Percentiles rank a stretch among this genome's conserved stretches.
phyloP scores from a whole-genome alignment of 2,329 filamentous ascomycete species.

The Cadophora luteo-olivacea region DNA sequence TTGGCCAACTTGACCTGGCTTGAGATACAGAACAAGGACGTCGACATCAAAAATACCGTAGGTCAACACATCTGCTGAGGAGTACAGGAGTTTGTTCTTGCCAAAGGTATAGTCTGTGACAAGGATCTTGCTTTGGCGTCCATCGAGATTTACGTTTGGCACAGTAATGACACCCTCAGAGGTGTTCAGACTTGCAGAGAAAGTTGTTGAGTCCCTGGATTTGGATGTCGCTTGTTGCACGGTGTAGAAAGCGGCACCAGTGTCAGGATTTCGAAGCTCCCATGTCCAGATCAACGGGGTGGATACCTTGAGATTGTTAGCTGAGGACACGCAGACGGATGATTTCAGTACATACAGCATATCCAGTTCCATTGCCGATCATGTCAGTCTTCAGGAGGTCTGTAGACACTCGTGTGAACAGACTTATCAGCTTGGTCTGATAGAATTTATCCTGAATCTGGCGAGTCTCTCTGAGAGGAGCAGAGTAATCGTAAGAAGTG shows the following conservation, averaged over 20 bases:
- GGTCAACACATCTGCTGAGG: conserved; percentile 57
- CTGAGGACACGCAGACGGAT: not conserved
- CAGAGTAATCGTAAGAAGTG: conserved; percentile 52
- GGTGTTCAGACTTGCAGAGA: conserved; percentile 55
- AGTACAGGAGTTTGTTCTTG: conserved; percentile 55
- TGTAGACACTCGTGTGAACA: conserved; percentile 59
- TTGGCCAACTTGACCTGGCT: conserved; percentile 54
- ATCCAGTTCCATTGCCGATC: conserved; percentile 60
- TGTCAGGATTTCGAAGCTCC: conserved; percentile 58
- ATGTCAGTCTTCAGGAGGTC: conserved; percentile 59
- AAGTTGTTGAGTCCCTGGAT: conserved; percentile 52
- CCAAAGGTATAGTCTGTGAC: conserved; percentile 60
- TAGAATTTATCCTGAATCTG: conserved; percentile 59
- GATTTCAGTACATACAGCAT: conserved; percentile 43
- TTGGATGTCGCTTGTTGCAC: conserved; percentile 54
- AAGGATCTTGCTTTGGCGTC: conserved; percentile 60
- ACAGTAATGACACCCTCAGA: conserved; percentile 51
- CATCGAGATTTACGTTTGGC: conserved; percentile 55
- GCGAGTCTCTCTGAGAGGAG: conserved; percentile 59
- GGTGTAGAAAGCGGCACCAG: conserved; percentile 57
- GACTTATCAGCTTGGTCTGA: conserved; percentile 59
- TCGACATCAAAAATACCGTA: conserved; percentile 54
- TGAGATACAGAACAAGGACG: conserved; percentile 56
- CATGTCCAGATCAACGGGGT: conserved; percentile 54
- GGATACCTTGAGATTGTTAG: conserved; percentile 40